Evolutionary conservation across 345 rosid genomes (phyloP).

Genomic region (Zanthoxylum bungeanum): DNA sequence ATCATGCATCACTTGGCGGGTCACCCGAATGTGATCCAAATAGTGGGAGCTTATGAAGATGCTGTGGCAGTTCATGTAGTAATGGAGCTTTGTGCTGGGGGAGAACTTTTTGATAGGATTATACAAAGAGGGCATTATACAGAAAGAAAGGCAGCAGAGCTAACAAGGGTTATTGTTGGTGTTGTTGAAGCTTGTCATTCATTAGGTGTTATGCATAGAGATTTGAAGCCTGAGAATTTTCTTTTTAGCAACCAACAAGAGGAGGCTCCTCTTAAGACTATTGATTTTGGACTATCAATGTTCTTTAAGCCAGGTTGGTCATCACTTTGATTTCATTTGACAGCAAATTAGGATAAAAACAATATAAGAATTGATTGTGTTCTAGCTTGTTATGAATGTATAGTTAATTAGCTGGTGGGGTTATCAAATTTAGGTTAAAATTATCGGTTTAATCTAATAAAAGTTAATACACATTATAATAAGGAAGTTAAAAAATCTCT

Average conservation of each 20-base stretch:
- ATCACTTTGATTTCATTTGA: not conserved
- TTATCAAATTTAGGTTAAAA: too few relatives aligned
- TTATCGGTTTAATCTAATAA: too few relatives aligned
- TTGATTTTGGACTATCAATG: conserved; percentile 91
- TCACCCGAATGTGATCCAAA: conserved; percentile 79
- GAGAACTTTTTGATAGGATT: conserved; percentile 92
- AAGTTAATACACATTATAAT: too few relatives aligned
- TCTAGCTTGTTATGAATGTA: not conserved
- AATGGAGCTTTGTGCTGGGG: conserved; percentile 95
- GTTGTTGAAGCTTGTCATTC: conserved; percentile 94
- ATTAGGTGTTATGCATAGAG: conserved; percentile 94
- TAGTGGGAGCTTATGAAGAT: conserved; percentile 85
- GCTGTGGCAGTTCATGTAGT: conserved; percentile 84
- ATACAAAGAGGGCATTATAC: conserved; percentile 88
- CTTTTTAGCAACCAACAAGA: conserved; percentile 67
- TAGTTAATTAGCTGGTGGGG: too few relatives aligned
- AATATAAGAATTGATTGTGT: not conserved
- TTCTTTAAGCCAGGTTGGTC: conserved; percentile 82
- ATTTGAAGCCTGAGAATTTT: conserved; percentile 97
- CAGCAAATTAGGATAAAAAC: not conserved
- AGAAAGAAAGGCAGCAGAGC: conserved; percentile 82
- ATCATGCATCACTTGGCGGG: conserved; percentile 97
- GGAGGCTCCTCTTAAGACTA: conserved; percentile 74
- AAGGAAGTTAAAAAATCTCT: too few relatives aligned
- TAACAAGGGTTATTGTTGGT: conserved; percentile 73